Conservation (phyloP, 2,329 filamentous ascomycete genomes). For the Aspergillus vadensis region DNA sequence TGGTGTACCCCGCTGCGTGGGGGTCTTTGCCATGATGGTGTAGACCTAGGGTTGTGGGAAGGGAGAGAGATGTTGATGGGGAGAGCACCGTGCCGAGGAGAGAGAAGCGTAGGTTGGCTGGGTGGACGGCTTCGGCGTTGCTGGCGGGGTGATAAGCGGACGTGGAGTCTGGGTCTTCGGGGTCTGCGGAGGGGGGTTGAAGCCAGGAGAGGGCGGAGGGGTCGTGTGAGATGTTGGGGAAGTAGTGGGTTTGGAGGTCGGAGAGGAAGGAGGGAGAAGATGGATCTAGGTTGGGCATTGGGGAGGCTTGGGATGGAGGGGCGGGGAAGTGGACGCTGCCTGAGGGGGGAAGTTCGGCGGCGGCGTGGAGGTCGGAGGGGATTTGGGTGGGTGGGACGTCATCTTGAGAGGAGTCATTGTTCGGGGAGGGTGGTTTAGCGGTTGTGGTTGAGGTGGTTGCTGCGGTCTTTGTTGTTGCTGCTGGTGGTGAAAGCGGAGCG, state of each 20-base stretch:
- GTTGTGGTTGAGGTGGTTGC: neutral
- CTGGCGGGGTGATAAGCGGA: slow-evolving; percentile 82
- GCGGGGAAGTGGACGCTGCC: slow-evolving; percentile 48
- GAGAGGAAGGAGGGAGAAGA: slow-evolving; percentile 78
- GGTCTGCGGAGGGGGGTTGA: slow-evolving; percentile 68
- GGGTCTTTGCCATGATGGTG: slow-evolving; percentile 94
- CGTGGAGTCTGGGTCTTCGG: slow-evolving; percentile 62
- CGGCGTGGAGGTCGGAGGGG: slow-evolving; percentile 44
- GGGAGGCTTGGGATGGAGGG: slow-evolving; percentile 47
- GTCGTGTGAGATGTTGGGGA: slow-evolving; percentile 81
- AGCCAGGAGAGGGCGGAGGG: slow-evolving; percentile 90
- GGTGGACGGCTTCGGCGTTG: slow-evolving; percentile 61
- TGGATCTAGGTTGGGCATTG: slow-evolving; percentile 75
- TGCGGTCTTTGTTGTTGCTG: neutral
- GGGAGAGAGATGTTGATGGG: slow-evolving; percentile 69
- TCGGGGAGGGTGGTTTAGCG: slow-evolving; percentile 4
- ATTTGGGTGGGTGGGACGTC: slow-evolving; percentile 38
- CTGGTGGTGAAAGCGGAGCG: slow-evolving; percentile 10
- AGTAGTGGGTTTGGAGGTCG: slow-evolving; percentile 89
- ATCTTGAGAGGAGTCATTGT: slow-evolving; percentile 24
- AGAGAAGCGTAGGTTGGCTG: slow-evolving; percentile 82
- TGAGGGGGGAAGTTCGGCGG: slow-evolving; percentile 39
- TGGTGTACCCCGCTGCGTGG: slow-evolving; percentile 90
- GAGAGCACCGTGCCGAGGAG: slow-evolving; percentile 80
- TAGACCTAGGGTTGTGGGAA: slow-evolving; percentile 77